Base-by-base conservation (phyloP, 768 basidiomycete species). In the Auriscalpium orientale region DNA sequence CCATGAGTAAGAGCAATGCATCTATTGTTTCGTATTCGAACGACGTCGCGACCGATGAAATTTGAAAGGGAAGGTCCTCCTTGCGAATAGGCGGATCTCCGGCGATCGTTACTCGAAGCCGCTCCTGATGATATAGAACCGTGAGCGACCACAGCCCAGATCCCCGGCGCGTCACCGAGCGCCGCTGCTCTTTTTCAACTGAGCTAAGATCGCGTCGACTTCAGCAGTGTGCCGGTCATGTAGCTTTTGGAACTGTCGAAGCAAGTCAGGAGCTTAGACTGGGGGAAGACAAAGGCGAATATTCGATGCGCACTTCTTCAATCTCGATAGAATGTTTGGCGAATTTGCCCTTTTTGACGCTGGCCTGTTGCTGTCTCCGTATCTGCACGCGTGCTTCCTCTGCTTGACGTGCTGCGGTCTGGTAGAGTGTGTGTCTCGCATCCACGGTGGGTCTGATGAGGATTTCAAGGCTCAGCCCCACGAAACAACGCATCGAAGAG, bases 351-450 rank as follows among this genome's bases (percentile, higher is more conserved):
- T 79, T 81, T 66, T 89, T 91, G 35, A 87, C 54, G 62, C 83
- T 82, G 0, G 78, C 69, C 51, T 84, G 78, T 56, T 85, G 83
- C n/a, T 79, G 77, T 60, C 85, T 84, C 45, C 91, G 84, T 18
- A 92, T 76, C 58, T 89, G 88, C 15, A 83, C 77, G 10, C 88
- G 85, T 2, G 82, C 76, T 12, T 89, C 88, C 67, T 93, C 91
- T 1, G 87, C 82, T 65, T 83, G 79, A 22, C 82, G 81, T 38
- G 78, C 75, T 0, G 85, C 83, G 10, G 71, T 72, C 0, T 76
- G 72, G 51, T 80, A 78, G 12, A 89, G 69, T 1, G 78, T 76
- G 20, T 73, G 74, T 13, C 86, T 79, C 0, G 85, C 79, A 46
- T 91, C 89, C 6, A 91, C 79, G 0, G 91, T 93, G 0, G 89